Conservation (phyloP, 108 stramenopile species). For the Cyclotella atomus region DNA sequence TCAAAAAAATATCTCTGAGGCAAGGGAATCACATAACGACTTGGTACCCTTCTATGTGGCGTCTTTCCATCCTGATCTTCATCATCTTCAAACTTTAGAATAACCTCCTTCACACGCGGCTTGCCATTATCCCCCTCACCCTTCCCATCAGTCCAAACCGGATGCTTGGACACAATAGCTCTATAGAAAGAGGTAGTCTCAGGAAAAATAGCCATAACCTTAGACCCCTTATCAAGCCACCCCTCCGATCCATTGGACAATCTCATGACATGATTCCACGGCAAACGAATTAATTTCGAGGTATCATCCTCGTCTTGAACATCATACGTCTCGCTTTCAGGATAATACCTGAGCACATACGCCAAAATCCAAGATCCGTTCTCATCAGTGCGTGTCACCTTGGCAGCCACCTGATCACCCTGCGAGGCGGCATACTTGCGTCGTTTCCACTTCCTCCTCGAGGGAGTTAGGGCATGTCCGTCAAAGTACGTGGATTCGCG, state of each 20-base stretch:
- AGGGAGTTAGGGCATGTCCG: conserved; percentile 55
- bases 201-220: conserved; percentile 98
- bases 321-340: conserved; percentile 92
- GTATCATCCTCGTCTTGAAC: conserved; percentile 97
- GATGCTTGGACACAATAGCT: conserved; percentile 86
- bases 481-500: conserved; percentile 68
- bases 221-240: conserved; percentile 84
- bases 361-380: conserved; percentile 97
- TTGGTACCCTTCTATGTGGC: conserved; percentile 91
- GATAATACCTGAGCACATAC: conserved; percentile 84
- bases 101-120: conserved; percentile 89
- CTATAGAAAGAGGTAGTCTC: conserved; percentile 97
- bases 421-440: conserved; percentile 82
- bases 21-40: conserved; percentile 92
- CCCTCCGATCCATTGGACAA: conserved; percentile 83
- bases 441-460: conserved; percentile 67
- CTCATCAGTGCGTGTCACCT: conserved; percentile 93
- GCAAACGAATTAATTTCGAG: conserved; percentile 89
- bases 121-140: conserved; percentile 50
- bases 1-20: conserved; percentile 87
- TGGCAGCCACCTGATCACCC: conserved; percentile 94
- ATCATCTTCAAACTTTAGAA: conserved; percentile 97
- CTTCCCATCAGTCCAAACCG: conserved; percentile 68
- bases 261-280: conserved; percentile 93
- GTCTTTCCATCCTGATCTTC: conserved; percentile 92